phyloP scores from a whole-genome alignment of 176 grass and related monocot genomes.

The Pontederia paniculata region DNA sequence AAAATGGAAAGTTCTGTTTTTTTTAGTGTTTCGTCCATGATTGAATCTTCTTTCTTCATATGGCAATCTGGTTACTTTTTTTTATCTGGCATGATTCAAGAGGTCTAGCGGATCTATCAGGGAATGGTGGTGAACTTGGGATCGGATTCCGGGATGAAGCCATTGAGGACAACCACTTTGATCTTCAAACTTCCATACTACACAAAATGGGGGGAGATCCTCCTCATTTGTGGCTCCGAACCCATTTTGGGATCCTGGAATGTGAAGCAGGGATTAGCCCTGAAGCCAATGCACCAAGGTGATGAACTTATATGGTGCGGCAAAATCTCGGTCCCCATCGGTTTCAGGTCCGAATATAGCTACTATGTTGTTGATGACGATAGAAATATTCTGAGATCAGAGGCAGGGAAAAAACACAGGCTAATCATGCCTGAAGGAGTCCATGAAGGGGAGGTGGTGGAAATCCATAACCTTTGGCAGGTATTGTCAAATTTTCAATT shows the following conservation, averaged over 20 bases:
- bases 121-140: constrained; percentile 31
- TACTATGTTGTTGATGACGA: constrained; percentile 78
- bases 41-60: too few species aligned
- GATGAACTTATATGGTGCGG: constrained; percentile 67
- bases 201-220: constrained; percentile 77
- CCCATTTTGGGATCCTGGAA: constrained; percentile 65
- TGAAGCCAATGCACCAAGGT: constrained; percentile 53
- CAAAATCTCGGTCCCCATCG: constrained; percentile 27
- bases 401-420: constrained; percentile 60
- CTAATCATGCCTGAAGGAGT: constrained; percentile 49
- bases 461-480: constrained; percentile 90
- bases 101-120: too few species aligned
- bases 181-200: constrained; percentile 80
- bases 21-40: too few species aligned
- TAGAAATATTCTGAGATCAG: constrained; percentile 68
- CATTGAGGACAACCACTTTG: constrained; percentile 33
- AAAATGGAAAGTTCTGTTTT: too few species aligned
- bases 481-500: constrained; percentile 15
- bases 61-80: too few species aligned
- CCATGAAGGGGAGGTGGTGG: constrained; percentile 51
- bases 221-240: constrained; percentile 62
- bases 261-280: constrained; percentile 59
- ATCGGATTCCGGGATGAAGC: constrained; percentile 32
- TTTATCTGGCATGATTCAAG: too few species aligned
- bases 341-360: constrained; percentile 52